phyloP scores from a whole-genome alignment of 208 protist species.

The Acanthamoeba castellanii region DNA sequence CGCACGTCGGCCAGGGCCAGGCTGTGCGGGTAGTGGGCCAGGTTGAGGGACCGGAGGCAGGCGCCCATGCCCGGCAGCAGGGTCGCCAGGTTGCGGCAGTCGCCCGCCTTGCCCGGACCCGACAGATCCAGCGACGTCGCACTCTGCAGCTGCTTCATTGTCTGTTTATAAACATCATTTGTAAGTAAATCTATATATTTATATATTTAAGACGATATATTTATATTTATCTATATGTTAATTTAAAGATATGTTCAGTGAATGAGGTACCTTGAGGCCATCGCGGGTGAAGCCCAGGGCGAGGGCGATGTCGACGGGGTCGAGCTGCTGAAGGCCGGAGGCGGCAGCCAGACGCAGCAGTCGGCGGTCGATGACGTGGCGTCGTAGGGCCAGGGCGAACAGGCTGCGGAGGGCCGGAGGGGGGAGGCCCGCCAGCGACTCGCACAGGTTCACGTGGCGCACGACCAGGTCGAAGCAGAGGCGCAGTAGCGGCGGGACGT shows the following conservation, averaged over 20 bases:
- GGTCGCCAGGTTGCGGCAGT: slow-evolving; percentile 23
- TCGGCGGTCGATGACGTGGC: neutral
- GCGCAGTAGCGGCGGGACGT: neutral
- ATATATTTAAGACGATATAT: neutral
- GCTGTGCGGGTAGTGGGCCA: neutral
- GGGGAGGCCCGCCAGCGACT: slow-evolving; percentile 1
- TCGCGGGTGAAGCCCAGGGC: neutral
- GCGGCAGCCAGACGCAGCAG: neutral
- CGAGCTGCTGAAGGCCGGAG: neutral
- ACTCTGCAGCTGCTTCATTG: neutral
- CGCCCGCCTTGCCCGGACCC: neutral
- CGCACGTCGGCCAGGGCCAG: neutral
- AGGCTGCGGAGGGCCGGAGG: neutral
- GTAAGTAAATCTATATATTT: neutral
- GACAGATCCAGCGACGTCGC: neutral
- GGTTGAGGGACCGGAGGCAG: neutral
- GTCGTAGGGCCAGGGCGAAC: neutral
- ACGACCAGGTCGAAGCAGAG: slow-evolving; percentile 13
- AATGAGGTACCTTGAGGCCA: neutral
- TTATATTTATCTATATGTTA: too few species aligned
- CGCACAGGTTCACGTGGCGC: neutral
- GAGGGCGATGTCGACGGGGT: neutral
- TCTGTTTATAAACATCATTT: neutral
- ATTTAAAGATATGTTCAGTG: neutral
- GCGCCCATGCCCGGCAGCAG: slow-evolving; percentile 4